Conservation (phyloP, 2,329 filamentous ascomycete species). For the Fusarium brachygibbosum region DNA sequence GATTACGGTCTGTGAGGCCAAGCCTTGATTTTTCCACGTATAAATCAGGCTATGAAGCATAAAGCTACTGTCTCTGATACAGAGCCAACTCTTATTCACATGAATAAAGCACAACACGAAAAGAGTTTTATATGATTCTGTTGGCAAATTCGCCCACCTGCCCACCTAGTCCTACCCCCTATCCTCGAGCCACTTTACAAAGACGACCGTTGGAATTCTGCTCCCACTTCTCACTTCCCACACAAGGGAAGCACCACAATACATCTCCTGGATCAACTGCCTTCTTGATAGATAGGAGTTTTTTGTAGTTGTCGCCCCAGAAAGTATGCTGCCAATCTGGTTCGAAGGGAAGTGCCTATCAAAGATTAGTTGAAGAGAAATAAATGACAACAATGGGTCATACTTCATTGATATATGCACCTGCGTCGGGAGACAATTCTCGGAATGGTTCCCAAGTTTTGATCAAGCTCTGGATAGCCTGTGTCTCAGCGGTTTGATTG, state of each 20-base stretch:
- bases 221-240: conserved; percentile 60
- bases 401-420: conserved; percentile 63
- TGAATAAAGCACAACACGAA: not conserved
- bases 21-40: not conserved
- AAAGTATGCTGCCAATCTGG: conserved; percentile 57
- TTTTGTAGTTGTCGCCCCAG: conserved; percentile 62
- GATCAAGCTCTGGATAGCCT: conserved; percentile 49
- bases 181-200: conserved; percentile 28
- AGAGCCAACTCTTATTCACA: too few species aligned
- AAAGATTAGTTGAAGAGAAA: accelerated
- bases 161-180: accelerated
- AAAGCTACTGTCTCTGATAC: accelerated
- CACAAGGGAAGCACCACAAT: conserved; percentile 64
- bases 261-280: conserved; percentile 62
- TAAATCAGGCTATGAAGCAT: not conserved
- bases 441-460: conserved; percentile 53
- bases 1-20: conserved; percentile 45
- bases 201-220: conserved; percentile 45
- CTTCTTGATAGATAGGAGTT: conserved; percentile 60
- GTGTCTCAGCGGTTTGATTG: conserved; percentile 49
- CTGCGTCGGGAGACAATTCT: conserved; percentile 57
- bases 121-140: not conserved
- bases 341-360: conserved; percentile 55
- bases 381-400: not conserved
- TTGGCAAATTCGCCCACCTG: not conserved